A percentile compares a stretch with the other conserved stretches of the same genome.
Conservation (phyloP, 768 basidiomycete genomes). For the Mrakia frigida region DNA sequence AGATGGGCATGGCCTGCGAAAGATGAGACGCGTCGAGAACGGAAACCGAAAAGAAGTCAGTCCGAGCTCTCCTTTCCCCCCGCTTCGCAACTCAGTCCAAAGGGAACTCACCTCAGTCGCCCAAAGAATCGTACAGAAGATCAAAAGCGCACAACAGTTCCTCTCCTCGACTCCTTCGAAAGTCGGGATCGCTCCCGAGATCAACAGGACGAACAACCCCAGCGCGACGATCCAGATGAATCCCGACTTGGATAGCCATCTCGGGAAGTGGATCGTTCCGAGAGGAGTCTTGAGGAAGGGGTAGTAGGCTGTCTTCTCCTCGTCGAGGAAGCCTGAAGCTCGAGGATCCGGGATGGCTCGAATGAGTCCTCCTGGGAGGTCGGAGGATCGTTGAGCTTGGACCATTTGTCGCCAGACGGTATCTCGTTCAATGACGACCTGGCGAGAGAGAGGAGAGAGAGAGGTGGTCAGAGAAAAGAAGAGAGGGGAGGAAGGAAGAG, state of each 20-base stretch:
- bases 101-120: constrained; percentile 74
- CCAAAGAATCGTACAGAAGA: constrained; percentile 90
- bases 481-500: background rate
- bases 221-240: constrained; percentile 58
- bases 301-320: constrained; percentile 50
- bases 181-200: constrained; percentile 43
- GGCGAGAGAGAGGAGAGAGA: background rate
- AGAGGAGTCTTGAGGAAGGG: constrained; percentile 57
- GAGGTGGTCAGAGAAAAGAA: background rate
- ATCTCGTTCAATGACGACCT: constrained; percentile 84
- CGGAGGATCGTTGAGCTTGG: constrained; percentile 47
- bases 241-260: constrained; percentile 57
- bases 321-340: constrained; percentile 40
- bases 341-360: constrained; percentile 36
- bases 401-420: constrained; percentile 97
- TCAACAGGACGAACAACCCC: constrained; percentile 60
- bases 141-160: constrained; percentile 80
- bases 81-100: background rate
- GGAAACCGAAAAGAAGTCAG: constrained; percentile 1
- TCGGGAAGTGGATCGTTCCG: constrained; percentile 53
- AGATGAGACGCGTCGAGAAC: background rate
- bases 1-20: constrained; percentile 82
- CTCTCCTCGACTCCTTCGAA: constrained; percentile 68
- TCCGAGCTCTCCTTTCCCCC: too few relatives aligned
- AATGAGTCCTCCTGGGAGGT: constrained; percentile 35